Percentiles rank a stretch among this genome's conserved stretches.
Conservation (phyloP, 2,329 filamentous ascomycete genomes). For the Phaeophleospora eucalypticola region DNA sequence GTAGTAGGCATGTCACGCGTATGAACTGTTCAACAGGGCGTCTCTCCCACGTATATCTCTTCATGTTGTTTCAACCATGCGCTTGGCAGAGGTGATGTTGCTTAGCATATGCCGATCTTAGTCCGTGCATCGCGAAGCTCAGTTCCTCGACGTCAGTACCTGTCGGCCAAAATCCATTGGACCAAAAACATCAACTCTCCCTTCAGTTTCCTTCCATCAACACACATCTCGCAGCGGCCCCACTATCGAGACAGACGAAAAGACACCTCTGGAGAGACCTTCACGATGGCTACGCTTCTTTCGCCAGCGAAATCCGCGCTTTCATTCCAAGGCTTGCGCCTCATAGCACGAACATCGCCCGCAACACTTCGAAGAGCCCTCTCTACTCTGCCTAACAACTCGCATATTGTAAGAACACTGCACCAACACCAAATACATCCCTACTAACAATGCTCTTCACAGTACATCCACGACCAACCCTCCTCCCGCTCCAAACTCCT, state of each 20-base stretch:
- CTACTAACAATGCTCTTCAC: slow-evolving; percentile 7
- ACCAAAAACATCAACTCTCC: not conserved
- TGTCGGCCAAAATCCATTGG: not conserved
- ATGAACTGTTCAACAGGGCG: too few species aligned
- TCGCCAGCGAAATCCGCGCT: slow-evolving; percentile 13
- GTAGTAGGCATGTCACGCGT: not conserved
- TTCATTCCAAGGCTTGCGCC: slow-evolving; percentile 18
- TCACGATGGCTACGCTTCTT: slow-evolving; percentile 13
- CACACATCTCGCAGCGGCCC: not conserved
- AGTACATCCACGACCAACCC: slow-evolving; percentile 49
- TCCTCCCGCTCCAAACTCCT: slow-evolving; percentile 40
- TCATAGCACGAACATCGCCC: slow-evolving; percentile 23
- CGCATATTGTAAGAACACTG: slow-evolving; percentile 35
- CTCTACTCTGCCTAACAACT: slow-evolving; percentile 43
- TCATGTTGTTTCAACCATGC: too few species aligned
- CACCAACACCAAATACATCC: not conserved
- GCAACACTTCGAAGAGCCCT: slow-evolving; percentile 24
- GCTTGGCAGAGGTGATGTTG: not conserved
- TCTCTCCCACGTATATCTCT: too few species aligned
- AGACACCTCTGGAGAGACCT: too few species aligned
- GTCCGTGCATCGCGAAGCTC: not conserved
- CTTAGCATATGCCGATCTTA: not conserved
- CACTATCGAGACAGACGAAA: not conserved
- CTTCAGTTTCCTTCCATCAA: not conserved
- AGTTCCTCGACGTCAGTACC: not conserved